A percentile compares a stretch with the other conserved stretches of the same genome.
These are phyloP conservation scores for Phaeosphaeriaceae sp. DNA, from an alignment of 2,329 filamentous ascomycete genomes.

Conservation along the genomic window DNA sequence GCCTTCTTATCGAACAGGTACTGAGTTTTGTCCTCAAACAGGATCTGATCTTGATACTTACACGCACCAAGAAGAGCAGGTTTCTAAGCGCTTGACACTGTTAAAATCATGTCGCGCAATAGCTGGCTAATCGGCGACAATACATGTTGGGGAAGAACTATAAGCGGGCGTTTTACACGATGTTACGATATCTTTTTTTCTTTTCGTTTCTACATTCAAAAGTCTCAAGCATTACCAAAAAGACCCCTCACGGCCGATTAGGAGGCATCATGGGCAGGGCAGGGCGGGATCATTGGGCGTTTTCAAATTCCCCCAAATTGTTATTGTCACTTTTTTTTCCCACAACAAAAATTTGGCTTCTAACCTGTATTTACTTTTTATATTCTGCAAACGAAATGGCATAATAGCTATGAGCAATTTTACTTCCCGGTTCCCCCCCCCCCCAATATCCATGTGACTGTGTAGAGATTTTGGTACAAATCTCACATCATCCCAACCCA, in stretches of 20 bases:
- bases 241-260: conserved; percentile 15
- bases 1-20: conserved; percentile 42
- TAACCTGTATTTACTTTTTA: too few species aligned
- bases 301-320: background rate
- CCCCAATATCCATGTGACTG: too few species aligned
- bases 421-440: too few species aligned
- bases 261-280: conserved; percentile 19
- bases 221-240: conserved; percentile 29
- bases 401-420: too few species aligned
- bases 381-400: too few species aligned
- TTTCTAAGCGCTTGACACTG: background rate
- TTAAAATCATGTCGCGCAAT: background rate
- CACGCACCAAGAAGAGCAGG: conserved; percentile 2
- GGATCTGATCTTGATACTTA: conserved; percentile 1
- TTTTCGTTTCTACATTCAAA: conserved; percentile 15
- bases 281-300: conserved; percentile 1
- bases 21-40: conserved; percentile 14
- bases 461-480: too few species aligned
- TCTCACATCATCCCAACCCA: too few species aligned
- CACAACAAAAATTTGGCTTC: background rate
- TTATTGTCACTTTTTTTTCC: conserved; percentile 3
- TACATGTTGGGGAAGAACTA: background rate
- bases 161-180: conserved; percentile 20
- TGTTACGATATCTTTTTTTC: conserved; percentile 26
- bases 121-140: conserved; percentile 7